Evolutionary conservation across 1,284 basidiomycete genomes (phyloP), one percentile per base, ranked within the genome.

Genomic region (Rhizopogon parksii): DNA sequence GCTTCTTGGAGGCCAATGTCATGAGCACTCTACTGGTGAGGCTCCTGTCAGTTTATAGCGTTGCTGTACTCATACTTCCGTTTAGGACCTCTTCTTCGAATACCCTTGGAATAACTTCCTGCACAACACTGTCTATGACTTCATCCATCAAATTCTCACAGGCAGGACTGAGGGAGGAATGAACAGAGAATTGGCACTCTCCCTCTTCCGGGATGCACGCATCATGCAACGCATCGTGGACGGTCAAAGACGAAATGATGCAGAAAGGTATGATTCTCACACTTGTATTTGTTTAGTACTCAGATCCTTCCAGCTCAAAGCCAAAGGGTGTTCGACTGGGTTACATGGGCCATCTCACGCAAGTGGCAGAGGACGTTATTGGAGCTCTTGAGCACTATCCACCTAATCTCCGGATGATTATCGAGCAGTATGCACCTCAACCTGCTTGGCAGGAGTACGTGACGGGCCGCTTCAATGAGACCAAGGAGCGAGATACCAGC

Each of bases 21-120:
- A 70, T 93, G 35, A 76, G 80, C 0, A 85, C 82, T 4, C 71
- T 95, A 53, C 71, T 95, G 59, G 91, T 91, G 85, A 73, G 24
- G 30, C 11, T 32, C 30, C 24, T 34, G 34, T 51, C 40, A 53
- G 34, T 42, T 47, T 15, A 40, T 49, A n/a, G 30, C 36, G 27
- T 25, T 51, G 25, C 11, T 24, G 9, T 25, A 47, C 46, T 49
- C 35, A 38, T 49, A 37, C 17, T 19, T 49, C 27, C 17, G 7
- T 27, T 11, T 40, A 92, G 88, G 88, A 94, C 60, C 74, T 98
- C 36, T 98, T 99, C 75, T 97, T 98, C 66, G 84, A 91, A 54
- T 96, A 88, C 61, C 93, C 94, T 0, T 94, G 92, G 88, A 98
- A 99, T 73, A 98, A 99, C 65, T 98, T 99, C 66, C 71, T 99